These are phyloP conservation scores for Entophlyctis luteolus DNA, from an alignment of 192 early-diverging fungal species.

Conservation along the genomic window DNA sequence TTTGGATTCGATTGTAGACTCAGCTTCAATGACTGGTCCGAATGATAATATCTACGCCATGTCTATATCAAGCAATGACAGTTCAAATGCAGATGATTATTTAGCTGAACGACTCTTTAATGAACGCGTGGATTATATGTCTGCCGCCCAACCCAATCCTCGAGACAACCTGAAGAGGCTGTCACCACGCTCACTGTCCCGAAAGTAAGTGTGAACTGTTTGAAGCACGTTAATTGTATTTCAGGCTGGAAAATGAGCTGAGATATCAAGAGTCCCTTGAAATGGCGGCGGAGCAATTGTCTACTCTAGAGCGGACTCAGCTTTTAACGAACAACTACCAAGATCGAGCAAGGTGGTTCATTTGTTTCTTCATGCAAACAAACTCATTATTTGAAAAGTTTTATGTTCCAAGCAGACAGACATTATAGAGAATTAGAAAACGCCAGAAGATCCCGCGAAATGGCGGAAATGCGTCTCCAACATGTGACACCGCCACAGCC, in stretches of 20 bases:
- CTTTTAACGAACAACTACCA: background rate
- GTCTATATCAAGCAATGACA: too few relatives aligned
- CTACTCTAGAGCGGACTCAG: background rate
- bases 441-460: background rate
- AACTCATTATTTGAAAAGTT: background rate
- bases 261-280: background rate
- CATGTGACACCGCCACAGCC: background rate
- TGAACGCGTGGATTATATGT: too few relatives aligned
- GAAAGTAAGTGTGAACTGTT: slow-evolving; percentile 4
- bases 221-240: background rate
- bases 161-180: too few relatives aligned
- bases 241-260: slow-evolving; percentile 7
- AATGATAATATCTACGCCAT: too few relatives aligned
- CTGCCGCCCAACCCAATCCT: too few relatives aligned
- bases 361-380: too few relatives aligned
- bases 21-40: too few relatives aligned
- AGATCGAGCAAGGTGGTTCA: background rate
- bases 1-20: too few relatives aligned
- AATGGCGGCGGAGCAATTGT: background rate
- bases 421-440: background rate
- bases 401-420: background rate
- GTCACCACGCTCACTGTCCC: background rate
- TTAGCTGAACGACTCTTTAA: too few relatives aligned
- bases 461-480: background rate
- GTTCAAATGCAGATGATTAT: too few relatives aligned